Evolutionary conservation across 2,329 filamentous ascomycete species (phyloP), one percentile per base, ranked within the genome.

Genomic region (Fusarium sp.): DNA sequence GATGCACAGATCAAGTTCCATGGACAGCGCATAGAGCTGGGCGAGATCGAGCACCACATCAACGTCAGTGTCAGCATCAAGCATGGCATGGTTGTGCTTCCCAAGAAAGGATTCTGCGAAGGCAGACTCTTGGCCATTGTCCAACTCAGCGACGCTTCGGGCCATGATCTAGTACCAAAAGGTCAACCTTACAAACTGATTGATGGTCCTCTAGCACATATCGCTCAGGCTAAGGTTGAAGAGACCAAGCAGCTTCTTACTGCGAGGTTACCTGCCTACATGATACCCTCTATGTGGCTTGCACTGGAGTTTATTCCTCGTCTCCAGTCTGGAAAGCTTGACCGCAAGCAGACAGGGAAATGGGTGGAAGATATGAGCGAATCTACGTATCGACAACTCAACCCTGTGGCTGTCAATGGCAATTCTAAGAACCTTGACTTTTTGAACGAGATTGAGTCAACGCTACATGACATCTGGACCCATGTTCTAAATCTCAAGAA

Each of bases 1-100:
- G 77, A 78, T 6, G 45, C 65, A 1, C 77, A 79, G 54, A 70
- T 79, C 61, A 79, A 79, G 65, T 69, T 79, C 6, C 72, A 72
- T n/a, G 77, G 77, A 8, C 76, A 79, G 20, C 72, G 77, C 13
- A 68, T 78, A 8, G 77, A 79, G 41, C 67, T 76, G 0, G 76
- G 71, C 1, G 77, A 79, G 37, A 71, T 79, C 8, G 76, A 79
- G 64, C 61, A 75, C 23, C 74, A 76, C 2, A 55, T 75, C 16
- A 72, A 73, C n/a, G 28, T 34, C 37, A 61, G 69, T 12, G 20
- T 31, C 13, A 53, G 49, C 1, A 73, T 73, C 38, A 72, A 73
- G n/a, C 71, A 73, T 16, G 69, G 64, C 1, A 72, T 73, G 54
- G 66, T 73, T 0, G 55, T 72, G 2, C 6, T 71, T 0, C 54